Conservation (phyloP, 345 rosid genomes). For the Heritiera littoralis region DNA sequence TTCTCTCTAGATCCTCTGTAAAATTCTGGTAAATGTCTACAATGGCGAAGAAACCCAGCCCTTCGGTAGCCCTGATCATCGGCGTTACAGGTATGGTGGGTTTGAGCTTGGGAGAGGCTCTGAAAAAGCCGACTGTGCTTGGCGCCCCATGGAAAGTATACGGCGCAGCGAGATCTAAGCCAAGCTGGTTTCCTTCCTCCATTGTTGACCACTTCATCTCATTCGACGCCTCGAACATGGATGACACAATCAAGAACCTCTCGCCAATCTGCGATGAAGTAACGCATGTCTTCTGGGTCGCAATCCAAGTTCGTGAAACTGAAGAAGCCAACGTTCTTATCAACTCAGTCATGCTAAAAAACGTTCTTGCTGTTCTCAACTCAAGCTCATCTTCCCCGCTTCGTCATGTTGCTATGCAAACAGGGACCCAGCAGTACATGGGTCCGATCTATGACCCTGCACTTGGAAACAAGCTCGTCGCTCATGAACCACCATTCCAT, state of each 20-base stretch:
- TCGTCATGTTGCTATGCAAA: constrained; percentile 32
- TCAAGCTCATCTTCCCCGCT: constrained; percentile 18
- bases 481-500: constrained; percentile 37
- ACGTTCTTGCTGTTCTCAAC: constrained; percentile 31
- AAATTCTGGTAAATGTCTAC: too few relatives aligned
- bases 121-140: constrained; percentile 27
- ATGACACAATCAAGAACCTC: constrained; percentile 18
- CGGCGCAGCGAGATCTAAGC: constrained; percentile 33
- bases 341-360: constrained; percentile 31
- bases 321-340: constrained; percentile 27
- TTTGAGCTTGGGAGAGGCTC: constrained; percentile 36
- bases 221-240: constrained; percentile 22
- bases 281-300: constrained; percentile 46
- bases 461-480: background rate
- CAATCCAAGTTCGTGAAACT: constrained; percentile 25
- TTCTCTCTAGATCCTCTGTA: too few relatives aligned
- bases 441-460: constrained; percentile 31
- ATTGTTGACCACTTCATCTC: constrained; percentile 24
- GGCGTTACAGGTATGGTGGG: constrained; percentile 47
- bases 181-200: constrained; percentile 38
- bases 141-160: constrained; percentile 41
- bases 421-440: constrained; percentile 43
- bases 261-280: constrained; percentile 15
- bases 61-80: too few relatives aligned
- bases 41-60: too few relatives aligned